These are phyloP conservation scores for Panicum miliaceum DNA, from an alignment of 176 grass and related monocot genomes.

Conservation along the genomic window DNA sequence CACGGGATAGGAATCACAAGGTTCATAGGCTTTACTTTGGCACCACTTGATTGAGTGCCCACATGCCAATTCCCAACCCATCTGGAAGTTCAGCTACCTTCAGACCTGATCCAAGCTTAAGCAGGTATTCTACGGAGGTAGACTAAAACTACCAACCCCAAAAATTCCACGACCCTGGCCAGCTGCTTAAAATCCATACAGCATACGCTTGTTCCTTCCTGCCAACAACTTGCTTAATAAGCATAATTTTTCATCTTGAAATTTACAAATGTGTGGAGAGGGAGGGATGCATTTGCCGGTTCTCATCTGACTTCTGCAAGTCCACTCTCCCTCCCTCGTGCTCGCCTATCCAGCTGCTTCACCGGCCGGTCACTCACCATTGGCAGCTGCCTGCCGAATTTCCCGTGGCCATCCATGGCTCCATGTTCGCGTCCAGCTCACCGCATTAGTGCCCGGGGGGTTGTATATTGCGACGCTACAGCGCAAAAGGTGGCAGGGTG, in stretches of 20 bases:
- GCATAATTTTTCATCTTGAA: not conserved
- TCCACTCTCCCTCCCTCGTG: not conserved
- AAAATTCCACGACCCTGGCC: slow-evolving; percentile 3
- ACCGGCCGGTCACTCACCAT: slow-evolving; percentile 5
- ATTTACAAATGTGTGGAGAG: slow-evolving; percentile 6
- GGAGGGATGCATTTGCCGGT: not conserved
- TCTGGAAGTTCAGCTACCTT: not conserved
- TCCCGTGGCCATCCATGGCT: slow-evolving; percentile 37
- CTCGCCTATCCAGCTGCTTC: slow-evolving; percentile 26
- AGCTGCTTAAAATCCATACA: not conserved
- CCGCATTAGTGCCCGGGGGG: slow-evolving; percentile 42
- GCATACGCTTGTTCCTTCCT: not conserved
- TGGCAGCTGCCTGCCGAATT: slow-evolving; percentile 33
- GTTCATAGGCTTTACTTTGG: slow-evolving; percentile 43
- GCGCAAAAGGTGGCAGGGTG: slow-evolving; percentile 44
- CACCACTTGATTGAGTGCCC: slow-evolving; percentile 41
- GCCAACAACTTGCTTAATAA: not conserved
- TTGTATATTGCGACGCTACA: slow-evolving; percentile 56
- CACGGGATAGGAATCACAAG: slow-evolving; percentile 40
- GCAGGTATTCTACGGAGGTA: not conserved
- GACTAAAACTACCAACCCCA: not conserved
- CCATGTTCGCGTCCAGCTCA: slow-evolving; percentile 64
- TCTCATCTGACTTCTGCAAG: slow-evolving; percentile 28
- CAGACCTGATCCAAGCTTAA: not conserved
- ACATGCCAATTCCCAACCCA: slow-evolving; percentile 39